Evolutionary conservation across 2,329 filamentous ascomycete genomes (phyloP).

Genomic region (Chalaropsis thielavioides): DNA sequence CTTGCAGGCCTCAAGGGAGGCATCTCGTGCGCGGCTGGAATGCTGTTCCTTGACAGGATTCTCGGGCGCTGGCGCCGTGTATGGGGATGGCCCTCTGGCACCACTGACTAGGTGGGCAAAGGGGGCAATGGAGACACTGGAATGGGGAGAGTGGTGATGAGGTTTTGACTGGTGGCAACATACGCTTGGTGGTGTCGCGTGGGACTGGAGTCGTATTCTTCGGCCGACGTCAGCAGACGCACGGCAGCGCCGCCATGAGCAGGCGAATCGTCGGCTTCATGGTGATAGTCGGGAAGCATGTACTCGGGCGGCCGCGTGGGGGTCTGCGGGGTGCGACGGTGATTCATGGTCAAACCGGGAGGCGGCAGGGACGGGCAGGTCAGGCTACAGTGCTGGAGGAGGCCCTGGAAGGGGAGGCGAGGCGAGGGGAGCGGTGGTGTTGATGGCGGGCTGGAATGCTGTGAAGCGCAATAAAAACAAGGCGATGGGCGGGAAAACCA

Average conservation of each 20-base stretch:
- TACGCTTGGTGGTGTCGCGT: conserved; percentile 34
- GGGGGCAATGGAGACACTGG: background rate
- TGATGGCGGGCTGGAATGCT: conserved; percentile 1
- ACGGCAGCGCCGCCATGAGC: conserved; percentile 39
- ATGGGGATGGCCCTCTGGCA: background rate
- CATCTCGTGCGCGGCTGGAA: background rate
- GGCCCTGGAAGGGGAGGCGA: no score
- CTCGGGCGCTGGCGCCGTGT: background rate
- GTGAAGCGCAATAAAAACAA: background rate
- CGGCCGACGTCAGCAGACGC: conserved; percentile 47
- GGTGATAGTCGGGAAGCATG: conserved; percentile 39
- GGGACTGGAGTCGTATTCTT: conserved; percentile 30
- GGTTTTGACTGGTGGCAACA: conserved; percentile 22
- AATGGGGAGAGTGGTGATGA: background rate
- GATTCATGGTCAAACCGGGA: conserved; percentile 13
- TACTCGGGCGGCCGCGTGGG: conserved; percentile 44
- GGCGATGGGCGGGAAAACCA: background rate
- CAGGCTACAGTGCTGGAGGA: background rate
- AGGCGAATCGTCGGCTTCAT: conserved; percentile 31
- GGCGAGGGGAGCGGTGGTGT: background rate
- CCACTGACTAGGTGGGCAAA: background rate
- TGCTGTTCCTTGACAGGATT: conserved; percentile 4
- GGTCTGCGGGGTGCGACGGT: conserved; percentile 20
- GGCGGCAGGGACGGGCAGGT: no score
- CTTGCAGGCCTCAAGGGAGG: background rate